These are phyloP conservation scores for Quambalaria eucalypti DNA, from an alignment of 1,284 basidiomycete species.

Conservation along the genomic window DNA sequence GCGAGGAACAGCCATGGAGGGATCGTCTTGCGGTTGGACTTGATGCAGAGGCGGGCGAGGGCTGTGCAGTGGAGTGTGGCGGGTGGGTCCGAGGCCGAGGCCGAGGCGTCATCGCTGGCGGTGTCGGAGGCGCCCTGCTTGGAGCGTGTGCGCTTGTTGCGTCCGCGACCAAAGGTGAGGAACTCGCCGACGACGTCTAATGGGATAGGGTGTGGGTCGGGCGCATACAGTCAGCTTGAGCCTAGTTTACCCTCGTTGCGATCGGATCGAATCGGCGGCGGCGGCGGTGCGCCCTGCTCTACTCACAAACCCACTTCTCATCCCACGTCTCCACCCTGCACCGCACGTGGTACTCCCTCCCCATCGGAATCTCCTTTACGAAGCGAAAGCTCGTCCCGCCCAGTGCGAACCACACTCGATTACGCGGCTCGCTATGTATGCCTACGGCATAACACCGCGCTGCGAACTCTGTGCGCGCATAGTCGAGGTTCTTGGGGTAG, in stretches of 20 bases:
- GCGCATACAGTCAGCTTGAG: too few relatives aligned
- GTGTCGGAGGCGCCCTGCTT: too few relatives aligned
- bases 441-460: not conserved
- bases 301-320: conserved; percentile 24
- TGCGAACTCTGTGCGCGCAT: not conserved
- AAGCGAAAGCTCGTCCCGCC: conserved; percentile 22
- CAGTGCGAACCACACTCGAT: conserved; percentile 20
- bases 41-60: conserved; percentile 23
- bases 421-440: not conserved
- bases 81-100: too few relatives aligned
- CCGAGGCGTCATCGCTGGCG: too few relatives aligned
- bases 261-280: too few relatives aligned
- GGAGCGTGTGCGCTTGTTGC: too few relatives aligned
- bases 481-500: conserved; percentile 20
- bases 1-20: conserved; percentile 27
- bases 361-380: conserved; percentile 22
- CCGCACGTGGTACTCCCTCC: conserved; percentile 14
- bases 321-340: conserved; percentile 23
- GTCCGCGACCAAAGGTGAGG: not conserved
- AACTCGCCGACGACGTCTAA: not conserved
- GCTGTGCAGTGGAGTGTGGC: conserved; percentile 23
- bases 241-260: too few relatives aligned
- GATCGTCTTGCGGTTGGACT: conserved; percentile 21
- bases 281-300: too few relatives aligned
- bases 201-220: not conserved